Base-by-base conservation (phyloP, 129 eudicot species). In the Ambrosia artemisiifolia region DNA sequence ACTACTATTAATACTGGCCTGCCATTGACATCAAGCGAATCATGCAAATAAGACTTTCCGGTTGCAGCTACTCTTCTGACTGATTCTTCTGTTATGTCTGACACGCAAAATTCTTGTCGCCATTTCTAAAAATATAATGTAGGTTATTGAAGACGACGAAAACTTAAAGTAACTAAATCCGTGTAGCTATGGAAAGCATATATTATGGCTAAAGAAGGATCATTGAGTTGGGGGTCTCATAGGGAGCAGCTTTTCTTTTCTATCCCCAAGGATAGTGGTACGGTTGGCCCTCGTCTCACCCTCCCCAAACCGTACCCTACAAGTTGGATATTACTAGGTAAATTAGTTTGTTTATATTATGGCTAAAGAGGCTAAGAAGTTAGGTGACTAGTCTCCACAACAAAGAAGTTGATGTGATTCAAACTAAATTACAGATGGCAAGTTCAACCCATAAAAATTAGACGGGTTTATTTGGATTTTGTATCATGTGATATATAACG, bases 21-120 rank as follows among this genome's bases (percentile, higher is more conserved):
- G 70, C 78, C 85, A 50, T 79, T 33, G 43, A 88, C 85, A 86
- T 95, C 97, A 75, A 88, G 89, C 34, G 70, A 67, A 83, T 90
- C 94, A 70, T 90, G 99, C 74, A 95, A 74, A 71, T 82, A 90
- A 42, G 93, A 78, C 75, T 95, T 95, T 18, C 99, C 97, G 8
- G 89, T 88, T 76, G 80, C 77, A 69, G 97, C 93, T 63, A 46
- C 87, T 74, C 63, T 69, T 66, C 73, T 81, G 49, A 94, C 80
- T 0, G 93, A 84, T 57, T 90, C 93, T 79, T 94, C 99, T 34
- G 99, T 72, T 70, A 94, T 67, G 28, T 84, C 62, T 18, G 97
- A 83, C 54, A 90, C 97, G 42, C 94, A 85, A 80, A 95, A 95
- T 12, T 88, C 96, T 66, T 79, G 73, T 70, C 85, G 91, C 99